Base-by-base conservation (phyloP, 192 early-diverging fungal species). In the Tieghemiomyces parasiticus region DNA sequence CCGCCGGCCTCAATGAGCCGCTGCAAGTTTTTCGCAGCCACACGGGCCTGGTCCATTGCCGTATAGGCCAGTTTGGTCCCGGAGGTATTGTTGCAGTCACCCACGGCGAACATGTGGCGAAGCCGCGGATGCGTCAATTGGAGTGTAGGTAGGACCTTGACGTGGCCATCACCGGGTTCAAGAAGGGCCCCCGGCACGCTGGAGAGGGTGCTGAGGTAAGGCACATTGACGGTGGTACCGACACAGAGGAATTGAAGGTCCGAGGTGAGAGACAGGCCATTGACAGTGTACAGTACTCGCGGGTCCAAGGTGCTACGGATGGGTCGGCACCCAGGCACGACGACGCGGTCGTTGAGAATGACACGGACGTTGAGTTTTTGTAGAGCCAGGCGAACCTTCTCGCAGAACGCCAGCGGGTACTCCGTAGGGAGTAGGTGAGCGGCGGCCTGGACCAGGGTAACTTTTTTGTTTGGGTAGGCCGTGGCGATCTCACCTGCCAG, bases 31-130 rank as follows among this genome's bases (percentile, higher is more conserved):
- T 46, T 46, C 19, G 45, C 45, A 3, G 10, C 45, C 2, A 46
- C 45, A 14, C 22, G 16, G 45, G 45, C 73, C 59, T 71, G 69
- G 46, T 67, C 69, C 42, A 72, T 67, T 16, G 73, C 73, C 3
- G 66, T 67, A 42, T 70, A 71, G 22, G 73, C 73, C 63, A 71
- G 68, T 67, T 75, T 75, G 35, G 71, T 67, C 49, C 73, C 73
- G 0, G 63, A 32, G 0, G 66, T 71, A 58, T 75, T 69, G 68
- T 67, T 71, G 56, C 71, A 69, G 30, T 92, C 90, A 28, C 90
- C 90, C 2, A 79, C 70, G 12, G 87, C 73, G 60, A 85, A 92
- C 38, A 92, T 81, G 69, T 89, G 75, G 8, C 81, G 80, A 61
- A 80, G 75, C 26, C 68, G 61, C 0, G 75, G 72, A 44, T 87